Percentiles rank a stretch among this genome's conserved stretches.
These are phyloP conservation scores for Cylindricascospora bacillispora DNA, from an alignment of 1,139 yeast species.

Conservation along the genomic window DNA sequence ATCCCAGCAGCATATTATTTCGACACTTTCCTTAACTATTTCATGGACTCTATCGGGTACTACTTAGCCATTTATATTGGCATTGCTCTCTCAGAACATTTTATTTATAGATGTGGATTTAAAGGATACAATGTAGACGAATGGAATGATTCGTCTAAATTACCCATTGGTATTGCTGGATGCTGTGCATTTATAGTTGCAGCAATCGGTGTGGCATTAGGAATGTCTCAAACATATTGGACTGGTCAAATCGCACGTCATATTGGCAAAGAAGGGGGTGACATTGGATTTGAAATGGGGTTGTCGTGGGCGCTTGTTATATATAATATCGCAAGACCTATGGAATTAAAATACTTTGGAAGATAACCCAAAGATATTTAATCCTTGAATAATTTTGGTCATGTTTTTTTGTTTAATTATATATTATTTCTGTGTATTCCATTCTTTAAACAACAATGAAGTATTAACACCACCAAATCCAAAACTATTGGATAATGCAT, in stretches of 20 bases:
- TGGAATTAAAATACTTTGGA: constrained; percentile 50
- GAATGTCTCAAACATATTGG: constrained; percentile 83
- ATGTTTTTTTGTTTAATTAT: neutral
- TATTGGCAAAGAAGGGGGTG: constrained; percentile 68
- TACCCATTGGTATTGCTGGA: constrained; percentile 74
- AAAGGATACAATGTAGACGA: constrained; percentile 49
- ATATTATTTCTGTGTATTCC: constrained; percentile 3
- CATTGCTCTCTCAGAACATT: constrained; percentile 63
- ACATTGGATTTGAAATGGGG: constrained; percentile 76
- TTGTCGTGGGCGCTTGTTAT: constrained; percentile 56
- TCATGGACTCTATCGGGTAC: constrained; percentile 84
- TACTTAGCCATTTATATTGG: constrained; percentile 80
- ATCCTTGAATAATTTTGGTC: neutral
- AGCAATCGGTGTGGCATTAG: constrained; percentile 71
- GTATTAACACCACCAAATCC: constrained; percentile 98
- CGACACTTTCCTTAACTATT: constrained; percentile 59
- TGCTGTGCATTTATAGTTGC: constrained; percentile 69
- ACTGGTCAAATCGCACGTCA: constrained; percentile 49
- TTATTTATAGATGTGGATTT: constrained; percentile 51
- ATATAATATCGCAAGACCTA: constrained; percentile 47
- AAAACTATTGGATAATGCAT: constrained; percentile 79
- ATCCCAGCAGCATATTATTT: constrained; percentile 78
- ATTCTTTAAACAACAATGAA: constrained; percentile 40
- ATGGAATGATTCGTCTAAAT: constrained; percentile 41
- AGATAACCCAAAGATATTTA: constrained; percentile 27